These are phyloP conservation scores for Hamamelis virginiana DNA, from an alignment of 164 flowering plant genomes.

Conservation along the genomic window DNA sequence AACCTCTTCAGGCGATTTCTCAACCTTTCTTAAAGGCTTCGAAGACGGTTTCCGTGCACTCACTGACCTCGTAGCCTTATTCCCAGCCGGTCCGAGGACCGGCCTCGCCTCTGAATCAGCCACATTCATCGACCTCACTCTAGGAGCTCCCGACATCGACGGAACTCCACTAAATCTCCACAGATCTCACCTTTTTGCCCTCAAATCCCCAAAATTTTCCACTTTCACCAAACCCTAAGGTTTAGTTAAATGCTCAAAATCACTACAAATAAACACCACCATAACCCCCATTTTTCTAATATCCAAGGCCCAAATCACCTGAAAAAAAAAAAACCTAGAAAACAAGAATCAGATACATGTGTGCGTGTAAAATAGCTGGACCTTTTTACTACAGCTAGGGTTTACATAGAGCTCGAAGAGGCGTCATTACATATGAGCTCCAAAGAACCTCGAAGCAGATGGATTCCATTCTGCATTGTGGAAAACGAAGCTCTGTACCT, in stretches of 20 bases:
- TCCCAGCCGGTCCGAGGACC: constrained; percentile 57
- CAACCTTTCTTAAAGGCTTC: constrained; percentile 47
- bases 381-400: constrained; percentile 15
- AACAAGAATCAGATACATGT: not conserved
- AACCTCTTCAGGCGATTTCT: constrained; percentile 26
- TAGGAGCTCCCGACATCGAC: constrained; percentile 62
- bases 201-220: constrained; percentile 11
- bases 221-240: not conserved
- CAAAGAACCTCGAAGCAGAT: constrained; percentile 25
- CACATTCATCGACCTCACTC: constrained; percentile 62
- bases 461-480: constrained; percentile 45
- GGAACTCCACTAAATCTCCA: constrained; percentile 12
- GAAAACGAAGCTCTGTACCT: constrained; percentile 19
- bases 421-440: constrained; percentile 5
- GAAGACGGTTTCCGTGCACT: constrained; percentile 38
- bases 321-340: not conserved
- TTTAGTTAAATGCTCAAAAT: not conserved
- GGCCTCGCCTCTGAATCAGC: constrained; percentile 59
- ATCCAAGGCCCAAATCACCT: constrained; percentile 5
- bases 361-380: not conserved
- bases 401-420: not conserved
- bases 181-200: constrained; percentile 17
- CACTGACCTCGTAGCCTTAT: constrained; percentile 41
- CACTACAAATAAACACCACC: not conserved
- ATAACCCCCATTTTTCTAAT: constrained; percentile 4